Evolutionary conservation across 345 rosid species (phyloP), one percentile per base, ranked within the genome.

Genomic region (Populus pruinosa): DNA sequence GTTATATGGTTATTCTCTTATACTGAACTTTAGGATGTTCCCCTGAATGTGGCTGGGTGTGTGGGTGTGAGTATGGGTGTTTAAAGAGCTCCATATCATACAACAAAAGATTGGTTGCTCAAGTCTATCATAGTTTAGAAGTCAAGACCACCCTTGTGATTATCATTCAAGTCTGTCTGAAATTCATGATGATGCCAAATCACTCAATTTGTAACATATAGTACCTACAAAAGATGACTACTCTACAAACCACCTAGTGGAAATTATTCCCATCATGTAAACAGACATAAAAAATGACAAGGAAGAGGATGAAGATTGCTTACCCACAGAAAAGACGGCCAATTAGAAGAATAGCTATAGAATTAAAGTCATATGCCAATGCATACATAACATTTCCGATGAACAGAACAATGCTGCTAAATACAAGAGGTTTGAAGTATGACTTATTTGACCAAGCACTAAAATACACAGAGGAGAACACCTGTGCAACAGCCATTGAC

Each of bases 291-390:
- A 43, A 50, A 68, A 29, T 17, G 41, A 21, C 10, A 23, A 66
- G 39, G 23, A 63, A 79, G 44, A 71, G 25, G 3, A 53, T 5
- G 65, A 73, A 70, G 79, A 71, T 41, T 35, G 77, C 95, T 88
- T 88, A 96, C 99, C 99, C 99, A 85, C 99, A 96, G 79, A 93
- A 90, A 76, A 96, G 87, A 82, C 99, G 97, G 71, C 99, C 98
- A 2, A 88, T 21, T 67, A 96, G 79, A 66, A 96, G 98, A 87
- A 94, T 81, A 2, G 83, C 72, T 66, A 96, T 83, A 49, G 98
- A 96, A 67, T 91, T 74, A 66, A 83, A 80, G 88, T 96, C 98
- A 86, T 94, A 93, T 65, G 99, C 99, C 90, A 96, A 18, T 0
- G 97, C 99, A 71, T 96, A 96, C 98, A 94, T 81, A 27, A 74